Evolutionary conservation across 768 basidiomycete genomes (phyloP), one percentile per base, ranked within the genome.

Genomic region (Tulasnella calospora): DNA sequence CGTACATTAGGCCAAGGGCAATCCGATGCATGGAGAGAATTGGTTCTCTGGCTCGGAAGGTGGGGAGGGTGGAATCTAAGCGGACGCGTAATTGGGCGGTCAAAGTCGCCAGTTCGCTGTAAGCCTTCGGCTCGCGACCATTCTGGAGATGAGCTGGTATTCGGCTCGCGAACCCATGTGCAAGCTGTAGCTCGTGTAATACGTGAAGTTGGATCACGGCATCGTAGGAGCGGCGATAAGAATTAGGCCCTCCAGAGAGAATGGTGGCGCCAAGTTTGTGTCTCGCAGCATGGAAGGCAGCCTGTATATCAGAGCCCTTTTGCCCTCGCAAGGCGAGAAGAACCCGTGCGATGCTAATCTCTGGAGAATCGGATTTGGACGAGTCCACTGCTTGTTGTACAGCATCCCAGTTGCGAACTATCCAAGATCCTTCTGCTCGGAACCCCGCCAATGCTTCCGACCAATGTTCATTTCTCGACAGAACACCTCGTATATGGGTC

Each of bases 401-500:
- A 73, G 93, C 92, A 2, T 89, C 87, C 96, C 96, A 99, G 80
- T 96, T 95, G 7, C 95, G 93, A 44, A 95, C 92, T 89, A 96
- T 96, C 92, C 96, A 97, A 1, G 95, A 94, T 79, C 95, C 94
- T 85, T 99, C 96, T 15, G 93, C 90, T 81, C 95, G 93, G 82
- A 95, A 98, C 0, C 92, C 91, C 8, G 92, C 89, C 15, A 99
- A 86, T 3, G 88, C 87, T 8, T 87, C 83, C 78, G 92, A 89
- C 97, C 98, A 99, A 74, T 90, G 89, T 0, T 95, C 92, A 82
- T 94, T 90, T 17, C 92, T 90, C 57, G 91, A 92, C 27, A 99
- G 87, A 12, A 98, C 91, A 8, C 98, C 98, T 80, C 89, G 89
- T 36, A 99, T 96, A 83, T 99, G 98, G 0, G 97, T 99, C 55